Percentiles rank a stretch among this genome's conserved stretches.
Evolutionary conservation across 2,329 filamentous ascomycete species (phyloP).

Genomic region (Aureobasidium musti): DNA sequence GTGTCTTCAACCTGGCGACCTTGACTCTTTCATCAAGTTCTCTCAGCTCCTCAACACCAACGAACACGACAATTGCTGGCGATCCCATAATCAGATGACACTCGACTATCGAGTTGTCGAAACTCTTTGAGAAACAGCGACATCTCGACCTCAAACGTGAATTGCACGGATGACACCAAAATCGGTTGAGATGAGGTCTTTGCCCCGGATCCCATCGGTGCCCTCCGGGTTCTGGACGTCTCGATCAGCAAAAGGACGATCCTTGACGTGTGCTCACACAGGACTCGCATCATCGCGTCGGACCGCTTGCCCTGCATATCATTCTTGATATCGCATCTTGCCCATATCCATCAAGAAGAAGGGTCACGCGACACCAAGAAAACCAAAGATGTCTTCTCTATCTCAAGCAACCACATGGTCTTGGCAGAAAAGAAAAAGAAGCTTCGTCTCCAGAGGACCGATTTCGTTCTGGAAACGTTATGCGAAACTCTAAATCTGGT

Average conservation of each 20-base stretch:
- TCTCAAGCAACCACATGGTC: neutral
- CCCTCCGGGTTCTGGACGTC: neutral
- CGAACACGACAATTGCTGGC: neutral
- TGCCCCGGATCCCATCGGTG: constrained; percentile 7
- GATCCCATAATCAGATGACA: no score
- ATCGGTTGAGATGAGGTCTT: constrained; percentile 21
- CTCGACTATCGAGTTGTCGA: no score
- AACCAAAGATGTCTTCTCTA: neutral
- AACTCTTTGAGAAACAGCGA: neutral
- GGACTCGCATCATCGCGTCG: neutral
- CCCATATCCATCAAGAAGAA: neutral
- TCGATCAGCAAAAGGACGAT: neutral
- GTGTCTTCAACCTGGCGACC: no score
- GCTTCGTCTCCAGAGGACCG: neutral
- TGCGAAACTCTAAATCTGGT: constrained; percentile 21
- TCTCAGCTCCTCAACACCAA: neutral
- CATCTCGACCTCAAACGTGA: neutral
- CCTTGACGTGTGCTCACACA: neutral
- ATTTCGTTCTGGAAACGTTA: constrained; percentile 13
- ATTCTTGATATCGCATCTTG: neutral
- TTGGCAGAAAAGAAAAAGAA: constrained; percentile 2
- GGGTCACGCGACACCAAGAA: neutral
- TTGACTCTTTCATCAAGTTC: no score
- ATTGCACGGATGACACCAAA: constrained; percentile 4
- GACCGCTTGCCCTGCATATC: neutral